phyloP scores from a whole-genome alignment of 345 rosid species.

The Ceriops decandra region DNA sequence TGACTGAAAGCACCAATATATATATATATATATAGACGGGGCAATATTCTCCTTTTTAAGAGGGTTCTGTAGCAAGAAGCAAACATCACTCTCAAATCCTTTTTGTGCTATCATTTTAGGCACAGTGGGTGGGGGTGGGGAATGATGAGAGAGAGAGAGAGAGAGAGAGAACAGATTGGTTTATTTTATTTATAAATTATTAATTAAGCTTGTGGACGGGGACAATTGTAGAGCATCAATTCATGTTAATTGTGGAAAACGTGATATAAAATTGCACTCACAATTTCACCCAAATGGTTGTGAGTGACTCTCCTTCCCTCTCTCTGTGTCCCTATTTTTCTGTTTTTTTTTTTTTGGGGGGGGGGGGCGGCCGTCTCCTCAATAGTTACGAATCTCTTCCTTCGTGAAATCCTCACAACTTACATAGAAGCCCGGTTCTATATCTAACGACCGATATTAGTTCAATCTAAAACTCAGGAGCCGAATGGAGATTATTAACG shows the following conservation, averaged over 20 bases:
- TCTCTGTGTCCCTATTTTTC: too few species aligned
- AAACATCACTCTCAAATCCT: constrained; percentile 41
- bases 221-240: background rate
- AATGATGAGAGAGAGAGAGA: constrained; percentile 3
- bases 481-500: too few species aligned
- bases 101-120: constrained; percentile 10
- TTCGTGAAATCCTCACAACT: too few species aligned
- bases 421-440: too few species aligned
- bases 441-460: too few species aligned
- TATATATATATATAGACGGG: too few species aligned
- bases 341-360: too few species aligned
- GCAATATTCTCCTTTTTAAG: background rate
- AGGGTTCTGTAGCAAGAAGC: background rate
- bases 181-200: background rate
- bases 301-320: too few species aligned
- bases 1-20: background rate
- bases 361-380: fast-evolving
- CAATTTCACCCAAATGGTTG: too few species aligned
- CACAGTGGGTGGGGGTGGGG: constrained; percentile 9
- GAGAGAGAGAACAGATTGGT: constrained; percentile 1
- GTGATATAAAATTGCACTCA: too few species aligned
- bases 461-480: too few species aligned
- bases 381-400: too few species aligned
- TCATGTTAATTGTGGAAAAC: background rate
- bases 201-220: background rate